Base-by-base conservation (phyloP, 2,329 filamentous ascomycete species). In the Cladophialophora chaetospira region DNA sequence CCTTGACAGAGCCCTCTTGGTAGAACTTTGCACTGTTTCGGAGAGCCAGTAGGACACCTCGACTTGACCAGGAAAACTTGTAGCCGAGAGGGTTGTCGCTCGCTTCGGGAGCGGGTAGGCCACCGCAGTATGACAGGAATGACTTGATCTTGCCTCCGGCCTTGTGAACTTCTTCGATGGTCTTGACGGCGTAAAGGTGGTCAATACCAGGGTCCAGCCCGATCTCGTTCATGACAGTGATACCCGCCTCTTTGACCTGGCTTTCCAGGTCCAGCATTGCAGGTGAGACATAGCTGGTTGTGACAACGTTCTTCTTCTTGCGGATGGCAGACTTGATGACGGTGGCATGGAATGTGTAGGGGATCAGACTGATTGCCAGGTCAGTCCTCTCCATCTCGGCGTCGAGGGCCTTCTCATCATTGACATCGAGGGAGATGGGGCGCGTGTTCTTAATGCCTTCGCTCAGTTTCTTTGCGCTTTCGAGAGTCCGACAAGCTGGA, bases 221-320 rank as follows among this genome's bases (percentile, higher is more conserved):
- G 70, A 96, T 95, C 82, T 97, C 93, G 77, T 97, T 97, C 88
- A 97, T 92, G 71, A 97, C 92, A 9, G 91, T 96, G 71, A 97
- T 97, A 60, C 91, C 92, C 15, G 93, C 93, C 62, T 88, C 88
- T 82, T 96, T 96, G 72, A 83, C 85, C 67, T 88, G 79, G 67
- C 86, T 79, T 69, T 97, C 88, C 48, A 97, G 85, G 79, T 92
- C 93, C 77, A 87, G 75, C 91, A 97, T 97, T 64, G 90, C 89
- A 3, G 91, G 91, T 3, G 89, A 95, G 65, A 96, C 89, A 71
- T 97, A 97, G 64, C 86, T 91, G 26, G 93, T 97, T 57, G 93
- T 97, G 70, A 97, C 92, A 60, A 97, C 91, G 79, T 97, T 79
- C 83, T 93, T 96, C 88, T 96, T 97, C 69, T 87, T 83, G 69